A percentile compares a stretch with the other conserved stretches of the same genome.
phyloP scores from a whole-genome alignment of 805 yeast genomes.

The Danielia oregonensis region DNA sequence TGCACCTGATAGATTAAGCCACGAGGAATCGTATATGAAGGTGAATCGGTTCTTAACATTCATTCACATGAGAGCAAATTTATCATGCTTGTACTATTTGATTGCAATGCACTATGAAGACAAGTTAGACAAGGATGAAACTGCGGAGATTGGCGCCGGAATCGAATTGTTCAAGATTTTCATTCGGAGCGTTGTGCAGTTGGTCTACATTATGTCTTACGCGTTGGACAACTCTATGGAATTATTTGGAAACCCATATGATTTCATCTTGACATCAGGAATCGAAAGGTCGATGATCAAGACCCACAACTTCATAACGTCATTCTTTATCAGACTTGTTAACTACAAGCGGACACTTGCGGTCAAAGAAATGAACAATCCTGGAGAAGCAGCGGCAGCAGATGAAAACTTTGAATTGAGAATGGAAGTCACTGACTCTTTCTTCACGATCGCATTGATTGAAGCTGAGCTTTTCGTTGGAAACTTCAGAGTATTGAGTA shows the following conservation, averaged over 20 bases:
- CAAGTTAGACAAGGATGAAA: constrained; percentile 23
- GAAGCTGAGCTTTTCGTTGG: constrained; percentile 44
- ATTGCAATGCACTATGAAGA: constrained; percentile 40
- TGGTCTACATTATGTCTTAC: constrained; percentile 41
- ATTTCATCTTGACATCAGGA: constrained; percentile 32
- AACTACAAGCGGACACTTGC: constrained; percentile 35
- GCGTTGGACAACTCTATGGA: constrained; percentile 41
- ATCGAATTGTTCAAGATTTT: constrained; percentile 41
- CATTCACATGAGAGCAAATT: constrained; percentile 35
- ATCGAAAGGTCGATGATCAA: constrained; percentile 40
- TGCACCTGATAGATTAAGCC: constrained; percentile 19
- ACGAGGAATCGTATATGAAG: constrained; percentile 28
- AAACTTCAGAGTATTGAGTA: constrained; percentile 34
- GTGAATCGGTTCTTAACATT: constrained; percentile 34
- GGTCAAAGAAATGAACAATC: constrained; percentile 7
- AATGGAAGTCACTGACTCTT: constrained; percentile 27
- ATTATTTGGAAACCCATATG: constrained; percentile 38
- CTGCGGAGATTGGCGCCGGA: constrained; percentile 34
- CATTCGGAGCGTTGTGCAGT: constrained; percentile 37
- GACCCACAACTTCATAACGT: constrained; percentile 35
- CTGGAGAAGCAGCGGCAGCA: constrained; percentile 13
- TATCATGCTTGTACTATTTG: constrained; percentile 38
- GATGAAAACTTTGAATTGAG: constrained; percentile 13
- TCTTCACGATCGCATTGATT: constrained; percentile 28
- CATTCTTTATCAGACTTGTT: constrained; percentile 36